Evolutionary conservation across 495 filamentous ascomycete genomes (phyloP), one percentile per base, ranked within the genome.

Genomic region (Podospora conica): DNA sequence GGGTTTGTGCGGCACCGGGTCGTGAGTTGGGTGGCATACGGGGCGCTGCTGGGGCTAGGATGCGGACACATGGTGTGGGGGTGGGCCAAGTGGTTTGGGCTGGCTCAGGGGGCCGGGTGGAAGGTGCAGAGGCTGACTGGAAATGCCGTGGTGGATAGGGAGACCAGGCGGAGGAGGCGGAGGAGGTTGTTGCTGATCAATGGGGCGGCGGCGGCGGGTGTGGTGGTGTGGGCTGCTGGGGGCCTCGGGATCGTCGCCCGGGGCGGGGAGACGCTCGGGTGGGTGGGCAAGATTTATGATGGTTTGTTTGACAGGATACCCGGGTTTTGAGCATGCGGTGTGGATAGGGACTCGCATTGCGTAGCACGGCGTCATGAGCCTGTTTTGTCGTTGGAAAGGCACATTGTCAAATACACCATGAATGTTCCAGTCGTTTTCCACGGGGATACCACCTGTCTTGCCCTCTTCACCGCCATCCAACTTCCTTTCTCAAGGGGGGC

Each of bases 51-150:
- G 23, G 82, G 82, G 4, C 76, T 89, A 0, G 91, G 87, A 7
- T 87, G 83, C 21, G 92, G 87, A 66, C 93, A 97, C 79, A 86
- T 93, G 69, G 84, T 91, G 23, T 96, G 91, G 82, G 93, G 93
- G 0, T 85, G 85, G 81, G 90, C 90, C 20, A 86, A 84, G 74
- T 95, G 91, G 91, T 79, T 91, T 70, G 81, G 83, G 7, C 74
- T 78, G 55, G 71, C 82, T 56, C 85, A 76, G 78, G 71, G 63
- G 56, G 78, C 70, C 28, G 79, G 68, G 10, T 77, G 74, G 73
- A 61, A 62, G 40, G 33, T 68, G 48, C 68, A 69, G n/a, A 24
- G 63, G 24, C 65, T 55, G 1, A 74, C 71, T 60, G 75, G 75
- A n/a, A 73, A 73, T n/a, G 61, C 56, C 21, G 61, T 28, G 15